Evolutionary conservation across 495 filamentous ascomycete species (phyloP).

Genomic region (Paragyromitra xinjiangensis): DNA sequence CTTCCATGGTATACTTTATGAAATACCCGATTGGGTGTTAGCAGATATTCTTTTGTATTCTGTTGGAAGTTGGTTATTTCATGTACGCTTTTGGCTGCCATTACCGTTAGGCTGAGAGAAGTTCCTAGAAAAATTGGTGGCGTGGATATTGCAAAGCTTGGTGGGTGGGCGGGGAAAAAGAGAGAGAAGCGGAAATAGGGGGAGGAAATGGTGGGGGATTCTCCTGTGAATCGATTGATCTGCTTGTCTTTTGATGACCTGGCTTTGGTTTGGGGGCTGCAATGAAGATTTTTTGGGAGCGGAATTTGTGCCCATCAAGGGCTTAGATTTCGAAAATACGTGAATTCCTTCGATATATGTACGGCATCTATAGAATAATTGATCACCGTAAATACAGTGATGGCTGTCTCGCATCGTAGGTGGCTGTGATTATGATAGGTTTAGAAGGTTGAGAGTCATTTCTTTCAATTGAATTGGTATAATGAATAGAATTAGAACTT

Average conservation of each 20-base stretch:
- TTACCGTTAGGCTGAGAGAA: background rate
- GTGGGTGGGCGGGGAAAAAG: background rate
- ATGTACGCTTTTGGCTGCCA: background rate
- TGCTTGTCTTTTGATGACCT: background rate
- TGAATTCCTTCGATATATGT: no score
- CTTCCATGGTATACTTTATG: background rate
- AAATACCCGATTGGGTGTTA: background rate
- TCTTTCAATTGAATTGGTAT: no score
- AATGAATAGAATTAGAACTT: no score
- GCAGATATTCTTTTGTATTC: no score
- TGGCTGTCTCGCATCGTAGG: no score
- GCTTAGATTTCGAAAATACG: background rate
- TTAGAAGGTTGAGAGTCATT: no score
- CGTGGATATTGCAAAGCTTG: background rate
- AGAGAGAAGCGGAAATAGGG: background rate
- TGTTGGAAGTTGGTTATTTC: background rate
- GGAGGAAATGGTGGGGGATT: background rate
- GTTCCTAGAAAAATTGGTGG: background rate
- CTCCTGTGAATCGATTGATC: background rate
- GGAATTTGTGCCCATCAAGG: background rate
- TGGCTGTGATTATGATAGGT: no score
- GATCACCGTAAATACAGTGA: background rate
- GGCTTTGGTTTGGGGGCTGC: background rate
- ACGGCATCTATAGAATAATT: no score
- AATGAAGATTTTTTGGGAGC: background rate